Evolutionary conservation across 2,329 filamentous ascomycete species (phyloP).

Genomic region (Endoconidiophora polonica): DNA sequence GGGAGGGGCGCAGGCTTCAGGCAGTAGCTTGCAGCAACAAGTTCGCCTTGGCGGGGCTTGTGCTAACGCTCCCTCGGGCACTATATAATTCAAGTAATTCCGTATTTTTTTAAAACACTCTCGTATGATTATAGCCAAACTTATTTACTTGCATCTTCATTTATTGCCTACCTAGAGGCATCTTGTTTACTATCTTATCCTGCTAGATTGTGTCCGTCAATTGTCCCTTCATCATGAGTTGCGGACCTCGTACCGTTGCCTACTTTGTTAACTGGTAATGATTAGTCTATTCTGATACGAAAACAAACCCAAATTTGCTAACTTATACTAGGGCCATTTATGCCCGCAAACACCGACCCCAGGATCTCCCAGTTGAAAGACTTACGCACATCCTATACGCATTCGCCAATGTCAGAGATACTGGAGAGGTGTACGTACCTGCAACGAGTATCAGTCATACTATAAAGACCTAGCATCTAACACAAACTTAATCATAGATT

Average conservation of each 20-base stretch:
- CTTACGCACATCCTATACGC: conserved; percentile 82
- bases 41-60: no score
- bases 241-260: conserved; percentile 48
- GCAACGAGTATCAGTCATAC: neutral
- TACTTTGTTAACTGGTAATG: conserved; percentile 55
- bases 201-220: neutral
- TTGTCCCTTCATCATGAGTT: neutral
- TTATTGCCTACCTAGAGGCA: no score
- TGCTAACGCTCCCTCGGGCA: no score
- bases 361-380: conserved; percentile 63
- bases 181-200: neutral
- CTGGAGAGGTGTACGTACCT: conserved; percentile 54
- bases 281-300: neutral
- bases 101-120: no score
- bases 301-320: conserved; percentile 8
- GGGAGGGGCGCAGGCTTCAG: no score
- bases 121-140: no score
- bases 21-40: no score
- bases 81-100: no score
- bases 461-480: conserved; percentile 4
- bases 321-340: conserved; percentile 53
- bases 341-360: conserved; percentile 66
- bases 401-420: conserved; percentile 74
- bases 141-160: no score
- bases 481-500: conserved; percentile 18